Evolutionary conservation across 345 rosid species (phyloP), one percentile per base, ranked within the genome.

Genomic region (Rhodamnia rubescens): DNA sequence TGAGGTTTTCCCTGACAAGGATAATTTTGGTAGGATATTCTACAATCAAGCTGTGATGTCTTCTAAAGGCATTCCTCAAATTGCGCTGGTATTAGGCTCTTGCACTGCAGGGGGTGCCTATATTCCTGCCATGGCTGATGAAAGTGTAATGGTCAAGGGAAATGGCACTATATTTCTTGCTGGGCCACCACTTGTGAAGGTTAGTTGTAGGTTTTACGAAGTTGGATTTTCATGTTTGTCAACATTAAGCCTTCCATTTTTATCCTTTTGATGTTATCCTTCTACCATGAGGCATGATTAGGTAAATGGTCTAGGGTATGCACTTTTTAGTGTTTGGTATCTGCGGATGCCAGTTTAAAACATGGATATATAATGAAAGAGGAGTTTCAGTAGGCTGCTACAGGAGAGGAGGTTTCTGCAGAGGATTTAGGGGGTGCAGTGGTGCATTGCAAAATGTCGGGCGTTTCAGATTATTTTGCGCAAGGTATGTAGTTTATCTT

Each of bases 41-140:
- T 97, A 93, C 90, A 97, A 97, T 86, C 96, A 97, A 90, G 97
- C 99, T 27, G 88, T 90, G 80, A 94, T 97, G 99, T 97, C 99
- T 24, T 92, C 99, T 27, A 88, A 95, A 53, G 98, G 99, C 55
- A 95, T 97, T 85, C 98, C 99, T 44, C 99, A 97, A 87, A 93
- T 97, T 87, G 99, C 99, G 53, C 86, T 95, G 83, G 99, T 95
- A 20, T 89, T 97, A 86, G 99, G 99, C 59, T 97, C 98, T 6
- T 97, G 99, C 90, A 97, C 98, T 74, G 98, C 98, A 14, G 98
- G 98, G 83, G 99, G 98, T 84, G 99, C 99, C 42, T 97, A 97
- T 91, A 97, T 95, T 81, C 98, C 99, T 88, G 98, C 99, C 53
- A 97, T 97, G 98, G 99, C 99, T 53, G 99, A 97, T 88, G 98